Conservation (phyloP, 306 rosid genomes). For the Lotus japonicus region DNA sequence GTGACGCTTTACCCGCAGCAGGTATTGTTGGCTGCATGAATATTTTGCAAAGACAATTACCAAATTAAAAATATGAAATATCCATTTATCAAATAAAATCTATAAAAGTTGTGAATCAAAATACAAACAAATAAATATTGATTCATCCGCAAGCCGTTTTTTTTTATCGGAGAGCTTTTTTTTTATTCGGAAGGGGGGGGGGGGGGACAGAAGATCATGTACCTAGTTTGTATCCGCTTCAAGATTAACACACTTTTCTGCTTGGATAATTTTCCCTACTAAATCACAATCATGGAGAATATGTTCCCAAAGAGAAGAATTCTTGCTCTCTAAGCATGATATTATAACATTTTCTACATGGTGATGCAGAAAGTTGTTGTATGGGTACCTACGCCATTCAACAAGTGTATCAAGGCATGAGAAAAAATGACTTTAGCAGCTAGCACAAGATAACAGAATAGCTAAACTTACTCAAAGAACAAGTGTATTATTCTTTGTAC, state of each 20-base stretch:
- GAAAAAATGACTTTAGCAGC: slow-evolving; percentile 16
- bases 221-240: slow-evolving; percentile 63
- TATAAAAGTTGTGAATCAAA: background rate
- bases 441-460: slow-evolving; percentile 7
- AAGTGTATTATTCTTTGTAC: slow-evolving; percentile 69
- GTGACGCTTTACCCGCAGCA: slow-evolving; percentile 61
- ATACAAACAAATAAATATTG: no score
- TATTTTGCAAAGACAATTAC: slow-evolving; percentile 16
- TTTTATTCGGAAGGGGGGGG: no score
- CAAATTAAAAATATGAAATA: slow-evolving; percentile 1
- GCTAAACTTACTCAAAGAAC: slow-evolving; percentile 75
- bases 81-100: background rate
- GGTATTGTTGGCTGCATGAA: slow-evolving; percentile 74
- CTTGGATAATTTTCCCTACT: slow-evolving; percentile 66
- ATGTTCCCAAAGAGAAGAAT: slow-evolving; percentile 64
- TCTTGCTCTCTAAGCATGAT: slow-evolving; percentile 90
- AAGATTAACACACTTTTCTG: slow-evolving; percentile 61
- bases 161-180: no score
- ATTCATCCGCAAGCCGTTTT: no score
- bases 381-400: slow-evolving; percentile 70
- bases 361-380: slow-evolving; percentile 93
- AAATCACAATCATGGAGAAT: slow-evolving; percentile 73
- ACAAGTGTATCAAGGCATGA: slow-evolving; percentile 24
- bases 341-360: slow-evolving; percentile 72
- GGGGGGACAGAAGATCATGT: no score